phyloP scores from a whole-genome alignment of 1,284 basidiomycete species.

The Ganoderma lingzhi region DNA sequence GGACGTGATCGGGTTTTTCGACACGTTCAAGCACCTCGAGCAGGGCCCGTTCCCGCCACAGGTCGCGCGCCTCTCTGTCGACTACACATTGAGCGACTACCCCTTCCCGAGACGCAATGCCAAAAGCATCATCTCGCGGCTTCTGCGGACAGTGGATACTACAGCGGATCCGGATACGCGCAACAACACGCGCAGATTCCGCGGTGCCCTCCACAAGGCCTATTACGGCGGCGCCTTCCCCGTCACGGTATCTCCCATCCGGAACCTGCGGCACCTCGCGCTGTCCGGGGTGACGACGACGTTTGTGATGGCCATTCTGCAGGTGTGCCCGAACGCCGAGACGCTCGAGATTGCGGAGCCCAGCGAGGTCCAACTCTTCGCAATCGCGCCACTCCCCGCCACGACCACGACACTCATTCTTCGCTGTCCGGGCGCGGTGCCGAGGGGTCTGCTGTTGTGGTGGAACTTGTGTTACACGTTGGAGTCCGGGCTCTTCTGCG shows the following conservation, averaged over 20 bases:
- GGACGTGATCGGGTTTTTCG: conserved; percentile 43
- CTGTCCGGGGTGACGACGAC: conserved; percentile 38
- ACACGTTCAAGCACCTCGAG: conserved; percentile 44
- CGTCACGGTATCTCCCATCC: conserved; percentile 23
- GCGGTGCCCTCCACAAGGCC: no score
- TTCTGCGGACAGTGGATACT: no score
- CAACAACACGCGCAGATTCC: not conserved
- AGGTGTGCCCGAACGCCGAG: conserved; percentile 38
- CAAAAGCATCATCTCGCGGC: no score
- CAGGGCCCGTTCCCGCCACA: conserved; percentile 42
- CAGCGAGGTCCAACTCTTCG: conserved; percentile 21
- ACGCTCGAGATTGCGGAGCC: conserved; percentile 35
- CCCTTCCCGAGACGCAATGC: no score
- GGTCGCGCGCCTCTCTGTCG: conserved; percentile 41
- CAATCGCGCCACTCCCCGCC: conserved; percentile 30
- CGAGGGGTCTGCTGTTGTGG: conserved; percentile 23
- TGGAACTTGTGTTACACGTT: conserved; percentile 29
- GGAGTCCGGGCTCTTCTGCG: conserved; percentile 23
- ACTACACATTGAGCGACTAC: conserved; percentile 33
- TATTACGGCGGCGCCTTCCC: not conserved
- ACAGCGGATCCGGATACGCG: conserved; percentile 21
- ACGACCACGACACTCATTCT: conserved; percentile 36
- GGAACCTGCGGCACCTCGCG: conserved; percentile 36
- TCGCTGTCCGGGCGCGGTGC: conserved; percentile 18
- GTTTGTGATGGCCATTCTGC: conserved; percentile 39